A percentile compares a stretch with the other conserved stretches of the same genome.
Evolutionary conservation across 1,284 basidiomycete genomes (phyloP).

Genomic region (Neonothopanus nambi): DNA sequence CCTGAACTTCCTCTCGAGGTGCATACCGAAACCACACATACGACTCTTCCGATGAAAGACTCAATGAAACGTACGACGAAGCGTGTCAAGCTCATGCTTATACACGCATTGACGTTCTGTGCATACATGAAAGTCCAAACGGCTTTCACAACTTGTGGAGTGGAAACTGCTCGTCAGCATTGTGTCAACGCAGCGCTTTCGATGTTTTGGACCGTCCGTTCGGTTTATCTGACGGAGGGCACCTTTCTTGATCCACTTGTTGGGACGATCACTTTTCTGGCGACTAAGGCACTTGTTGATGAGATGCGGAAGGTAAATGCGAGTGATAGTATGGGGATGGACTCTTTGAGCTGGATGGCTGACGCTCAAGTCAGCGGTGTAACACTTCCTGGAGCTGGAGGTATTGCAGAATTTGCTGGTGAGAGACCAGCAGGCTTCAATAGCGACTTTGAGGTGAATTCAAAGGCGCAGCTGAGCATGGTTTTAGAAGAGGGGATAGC

Average conservation of each 20-base stretch:
- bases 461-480: not conserved
- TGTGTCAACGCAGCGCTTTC: not conserved
- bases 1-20: not conserved
- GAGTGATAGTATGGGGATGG: not conserved
- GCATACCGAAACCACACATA: not conserved
- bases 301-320: not conserved
- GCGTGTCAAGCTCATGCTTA: not conserved
- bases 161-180: not conserved
- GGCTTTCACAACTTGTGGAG: not conserved
- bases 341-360: not conserved
- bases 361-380: not conserved
- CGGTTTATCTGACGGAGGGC: not conserved
- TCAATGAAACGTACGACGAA: too few relatives aligned
- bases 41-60: not conserved
- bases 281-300: not conserved
- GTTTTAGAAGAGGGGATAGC: constrained; percentile 4
- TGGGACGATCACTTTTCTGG: not conserved
- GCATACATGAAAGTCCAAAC: constrained; percentile 4
- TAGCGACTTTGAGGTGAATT: not conserved
- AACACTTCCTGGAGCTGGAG: not conserved
- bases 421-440: not conserved
- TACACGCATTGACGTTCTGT: not conserved
- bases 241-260: not conserved
- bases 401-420: not conserved
- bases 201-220: not conserved